Base-by-base conservation (phyloP, 73 alveolate species). In the Halteria grandinella region DNA sequence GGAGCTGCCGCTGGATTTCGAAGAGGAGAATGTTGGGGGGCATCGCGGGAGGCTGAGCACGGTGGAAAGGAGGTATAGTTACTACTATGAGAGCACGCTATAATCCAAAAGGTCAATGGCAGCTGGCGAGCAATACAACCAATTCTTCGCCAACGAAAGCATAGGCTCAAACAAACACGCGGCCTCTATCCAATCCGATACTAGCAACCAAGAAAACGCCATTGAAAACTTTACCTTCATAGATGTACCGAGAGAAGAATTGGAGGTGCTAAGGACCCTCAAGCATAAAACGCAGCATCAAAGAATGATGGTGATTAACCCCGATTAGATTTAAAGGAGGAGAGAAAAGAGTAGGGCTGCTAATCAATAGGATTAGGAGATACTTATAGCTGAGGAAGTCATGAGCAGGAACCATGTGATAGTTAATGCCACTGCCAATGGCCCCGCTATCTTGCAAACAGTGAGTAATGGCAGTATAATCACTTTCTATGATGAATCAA, bases 401-500 rank as follows among this genome's bases (percentile, higher is more conserved):
- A 60, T 60, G 48, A 60, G 2, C 25, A 60, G 15, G 15, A 11
- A 39, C 18, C 18, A 10, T 39, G 15, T 11, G 69, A 41, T 25
- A 7, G 17, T 44, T 2, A 66, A 66, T 62, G 11, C 39, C 66
- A 1, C 49, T 66, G n/a, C 32, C 63, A 7, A 41, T 66, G 63
- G 69, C 2, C 29, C 47, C 8, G 47, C 80, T 5, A 45, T 44
- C 24, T n/a, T n/a, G n/a, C n/a, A n/a, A n/a, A n/a, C n/a, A n/a
- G n/a, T n/a, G n/a, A n/a, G n/a, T n/a, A n/a, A n/a, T n/a, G n/a
- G n/a, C n/a, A n/a, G n/a, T n/a, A n/a, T n/a, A n/a, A n/a, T n/a
- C n/a, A n/a, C n/a, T n/a, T n/a, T n/a, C n/a, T n/a, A n/a, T n/a
- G 85, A 73, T 23, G 85, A 55, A 24, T 73, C 85, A 7, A 73